Base-by-base conservation (phyloP, 1,284 basidiomycete species). In the Stygiomarasmius scandens region DNA sequence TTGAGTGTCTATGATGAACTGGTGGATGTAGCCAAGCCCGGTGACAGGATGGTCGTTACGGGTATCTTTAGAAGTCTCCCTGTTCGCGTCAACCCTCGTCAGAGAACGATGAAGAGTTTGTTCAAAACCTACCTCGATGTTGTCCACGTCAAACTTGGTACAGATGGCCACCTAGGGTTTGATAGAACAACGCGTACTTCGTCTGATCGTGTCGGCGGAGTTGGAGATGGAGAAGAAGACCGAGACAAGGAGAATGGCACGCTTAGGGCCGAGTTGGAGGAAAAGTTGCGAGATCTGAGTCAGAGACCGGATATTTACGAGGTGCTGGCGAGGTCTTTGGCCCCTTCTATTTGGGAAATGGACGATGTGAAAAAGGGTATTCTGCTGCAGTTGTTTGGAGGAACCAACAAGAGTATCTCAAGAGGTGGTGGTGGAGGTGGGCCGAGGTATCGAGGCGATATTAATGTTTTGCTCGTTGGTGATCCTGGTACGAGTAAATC, bases 321-420 rank as follows among this genome's bases (percentile, higher is more conserved):
- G 3, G 74, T 93, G 41, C 81, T 99, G 1, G 78, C 96, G 12
- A 80, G 90, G 29, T 93, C 90, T 1, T 83, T 99, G 60, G 96
- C 96, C 1, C 97, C 96, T 9, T 92, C 89, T 25, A 96, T 99
- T 65, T 98, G 94, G 89, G 94, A 95, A 71, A 91, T 98, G 93
- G 96, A 99, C 43, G 96, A 99, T 68, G 94, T 99, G 61, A 99
- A 99, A 78, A 98, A 98, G 77, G 96, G 97, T 0, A 96, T 99
- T 56, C 72, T 99, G 50, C 76, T 99, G 27, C 96, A 98, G 74
- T 76, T 99, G 24, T 98, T 99, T 73, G 97, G 96, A 5, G 96
- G 96, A 1, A 98, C 96, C 49, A 98, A 98, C 74, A 99, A 99
- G 81, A 93, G 82, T 64, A 93, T 99, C 63, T 85, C 92, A 1